Evolutionary conservation across 2,329 filamentous ascomycete species (phyloP), one percentile per base, ranked within the genome.

Genomic region (Curvularia verruculosa): DNA sequence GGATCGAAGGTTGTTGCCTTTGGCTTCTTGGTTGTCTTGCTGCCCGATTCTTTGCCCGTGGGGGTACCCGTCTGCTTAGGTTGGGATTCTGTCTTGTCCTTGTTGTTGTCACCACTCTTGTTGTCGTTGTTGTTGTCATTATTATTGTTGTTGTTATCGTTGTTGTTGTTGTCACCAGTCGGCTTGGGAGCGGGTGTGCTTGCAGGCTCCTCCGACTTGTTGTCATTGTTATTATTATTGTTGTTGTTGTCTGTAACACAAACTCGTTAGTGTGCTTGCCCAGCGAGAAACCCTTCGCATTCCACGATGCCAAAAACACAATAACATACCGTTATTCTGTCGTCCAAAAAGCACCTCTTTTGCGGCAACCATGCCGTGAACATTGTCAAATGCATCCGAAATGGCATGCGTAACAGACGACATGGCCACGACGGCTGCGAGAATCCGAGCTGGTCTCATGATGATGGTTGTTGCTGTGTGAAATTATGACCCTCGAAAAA

Each of bases 1-100:
- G 83, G 74, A 60, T 86, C 82, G 69, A 85, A 83, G 45, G 64
- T 70, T 48, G 72, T 74, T 8, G 65, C 58, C 34, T 63, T 71
- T 49, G 71, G 67, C 31, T 56, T 52, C 5, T 57, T 59, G 6
- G 62, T 66, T 31, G 60, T 63, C 52, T 59, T 69, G 37, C 66
- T 65, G 43, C 56, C 66, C 1, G 63, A 60, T 44, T 56, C 58
- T 49, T 62, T 71, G 36, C 48, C 64, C 21, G 69, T 65, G 52
- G 55, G 66, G 39, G 63, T 66, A 15, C 60, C 52, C 9, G 61
- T 56, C n/a, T 50, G 62, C 26, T 56, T 59, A 10, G 60, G 62
- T 23, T 59, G 36, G 19, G 67, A 63, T 21, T 65, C 51, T 1
- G 21, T 47, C 29, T 60, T 58, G 55, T 59, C 49, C 12, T 60